Evolutionary conservation across 768 basidiomycete species (phyloP), one percentile per base, ranked within the genome.

Genomic region (Chalciporus sphaerocephalus): DNA sequence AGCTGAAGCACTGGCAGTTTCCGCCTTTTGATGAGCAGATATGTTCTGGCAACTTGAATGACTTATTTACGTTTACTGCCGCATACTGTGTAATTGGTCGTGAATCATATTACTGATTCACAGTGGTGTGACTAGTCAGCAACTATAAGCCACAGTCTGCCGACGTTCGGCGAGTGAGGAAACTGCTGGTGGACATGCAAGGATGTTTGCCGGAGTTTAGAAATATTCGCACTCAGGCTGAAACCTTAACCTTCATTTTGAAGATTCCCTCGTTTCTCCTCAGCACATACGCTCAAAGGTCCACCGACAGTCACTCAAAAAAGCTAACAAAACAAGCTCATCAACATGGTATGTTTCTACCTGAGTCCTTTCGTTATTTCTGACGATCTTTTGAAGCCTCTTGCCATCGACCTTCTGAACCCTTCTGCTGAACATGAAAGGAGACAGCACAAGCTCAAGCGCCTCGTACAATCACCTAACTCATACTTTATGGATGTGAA

Each of bases 401-500:
- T 98, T 75, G 92, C 92, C 69, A 69, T 96, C 69, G 96, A 99
- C 74, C 87, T 99, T 69, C 86, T 98, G 69, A 90, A 98, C 84
- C 95, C 92, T 59, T 87, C 92, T 49, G 71, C 80, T 56, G 89
- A 92, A 68, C 71, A 81, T 59, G 89, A 95, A 74, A 84, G 74
- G 71, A 84, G 77, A 70, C 85, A 83, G 70, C 95, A 98, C 87
- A 98, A 98, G 80, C 89, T 97, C 70, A 98, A 99, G 82, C 87
- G 93, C 69, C 85, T 98, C 60, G 96, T 99, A 59, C 96, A 97
- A 74, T 86, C 86, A 42, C 96, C 96, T 55, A 92, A 97, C 74
- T 98, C 95, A 27, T 98, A 91, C 75, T 98, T 98, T 75, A 98
- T 99, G 96, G 96, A 99, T 63, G 94, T 98, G 61, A 99, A 98